Base-by-base conservation (phyloP, 306 rosid genomes). In the Luffa acutangula region DNA sequence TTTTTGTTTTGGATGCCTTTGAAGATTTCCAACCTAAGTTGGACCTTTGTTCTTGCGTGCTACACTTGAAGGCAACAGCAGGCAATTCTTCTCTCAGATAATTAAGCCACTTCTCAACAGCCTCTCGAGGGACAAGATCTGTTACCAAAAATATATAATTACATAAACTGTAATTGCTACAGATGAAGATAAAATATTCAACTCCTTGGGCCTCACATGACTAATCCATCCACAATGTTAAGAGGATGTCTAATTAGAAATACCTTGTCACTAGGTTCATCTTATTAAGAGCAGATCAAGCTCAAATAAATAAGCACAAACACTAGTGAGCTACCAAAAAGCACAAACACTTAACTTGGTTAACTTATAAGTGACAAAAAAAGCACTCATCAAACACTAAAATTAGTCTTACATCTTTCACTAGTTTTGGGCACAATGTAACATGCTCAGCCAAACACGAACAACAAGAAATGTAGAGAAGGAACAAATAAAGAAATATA, bases 101-200 rank as follows among this genome's bases (percentile, higher is more conserved):
- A 76, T 86, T 91, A 15, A 96, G 99, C 98, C 99, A 96, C 88
- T 93, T 96, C 84, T 96, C 93, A 45, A 87, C 93, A 53, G 99
- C 87, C 82, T 96, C 99, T 45, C 94, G 87, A 9, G 99, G 99
- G 34, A 96, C 93, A 85, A 96, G 99, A 88, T 96, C 99, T 96
- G 86, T 49, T 8, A 79, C 56, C 18, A 37, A 82, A 75, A 0
- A 48, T 6, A 20, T 31, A 75, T 74, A 51, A 74, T 15, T 17
- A 74, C 9, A 52, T 11, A 53, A 53, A 4, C 13, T 71, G 18
- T 4, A 45, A 69, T 20, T 9, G 36, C 75, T 43, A 43, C 37
- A n/a, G 51, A 41, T 69, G 33, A 70, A 45, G 13, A 67, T 39
- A 39, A 14, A 31, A 66, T n/a, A 70, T 2, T 9, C 56, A 46